Conservation (phyloP, 1,139 yeast species). For the Torulaspora pretoriensis region DNA sequence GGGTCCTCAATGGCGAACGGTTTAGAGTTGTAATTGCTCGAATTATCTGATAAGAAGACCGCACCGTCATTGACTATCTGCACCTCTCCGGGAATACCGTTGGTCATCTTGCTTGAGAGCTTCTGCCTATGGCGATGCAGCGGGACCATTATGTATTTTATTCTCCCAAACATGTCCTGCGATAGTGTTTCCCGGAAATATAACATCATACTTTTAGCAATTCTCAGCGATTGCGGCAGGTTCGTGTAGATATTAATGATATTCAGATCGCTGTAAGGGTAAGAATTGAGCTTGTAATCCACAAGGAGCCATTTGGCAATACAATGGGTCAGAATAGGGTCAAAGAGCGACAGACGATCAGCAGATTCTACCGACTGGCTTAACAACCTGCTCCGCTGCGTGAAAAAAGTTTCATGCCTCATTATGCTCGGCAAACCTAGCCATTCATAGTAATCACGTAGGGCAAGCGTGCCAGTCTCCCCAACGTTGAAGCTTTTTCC, state of each 20-base stretch:
- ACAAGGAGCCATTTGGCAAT: constrained; percentile 33
- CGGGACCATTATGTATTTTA: constrained; percentile 29
- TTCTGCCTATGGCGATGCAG: constrained; percentile 20
- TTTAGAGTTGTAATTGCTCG: constrained; percentile 4
- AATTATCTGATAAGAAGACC: constrained; percentile 11
- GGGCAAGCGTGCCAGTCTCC: constrained; percentile 15
- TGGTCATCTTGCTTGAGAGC: constrained; percentile 10
- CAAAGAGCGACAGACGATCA: constrained; percentile 19
- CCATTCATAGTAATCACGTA: constrained; percentile 29
- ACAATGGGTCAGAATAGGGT: constrained; percentile 27
- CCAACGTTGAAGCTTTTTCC: constrained; percentile 7
- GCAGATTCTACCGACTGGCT: background rate
- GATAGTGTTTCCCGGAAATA: constrained; percentile 21
- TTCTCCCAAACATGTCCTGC: constrained; percentile 22
- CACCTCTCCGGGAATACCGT: constrained; percentile 22
- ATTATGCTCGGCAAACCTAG: constrained; percentile 18
- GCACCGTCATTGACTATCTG: constrained; percentile 18
- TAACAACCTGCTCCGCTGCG: constrained; percentile 7
- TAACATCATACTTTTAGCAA: constrained; percentile 20
- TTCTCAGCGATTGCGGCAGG: constrained; percentile 21
- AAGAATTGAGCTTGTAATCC: constrained; percentile 32
- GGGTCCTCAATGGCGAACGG: constrained; percentile 30
- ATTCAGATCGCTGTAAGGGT: constrained; percentile 34
- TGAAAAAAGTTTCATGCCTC: constrained; percentile 25
- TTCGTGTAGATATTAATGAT: constrained; percentile 31